phyloP scores from a whole-genome alignment of 2,329 filamentous ascomycete genomes.

The Mycosphaerelloides madeirae region DNA sequence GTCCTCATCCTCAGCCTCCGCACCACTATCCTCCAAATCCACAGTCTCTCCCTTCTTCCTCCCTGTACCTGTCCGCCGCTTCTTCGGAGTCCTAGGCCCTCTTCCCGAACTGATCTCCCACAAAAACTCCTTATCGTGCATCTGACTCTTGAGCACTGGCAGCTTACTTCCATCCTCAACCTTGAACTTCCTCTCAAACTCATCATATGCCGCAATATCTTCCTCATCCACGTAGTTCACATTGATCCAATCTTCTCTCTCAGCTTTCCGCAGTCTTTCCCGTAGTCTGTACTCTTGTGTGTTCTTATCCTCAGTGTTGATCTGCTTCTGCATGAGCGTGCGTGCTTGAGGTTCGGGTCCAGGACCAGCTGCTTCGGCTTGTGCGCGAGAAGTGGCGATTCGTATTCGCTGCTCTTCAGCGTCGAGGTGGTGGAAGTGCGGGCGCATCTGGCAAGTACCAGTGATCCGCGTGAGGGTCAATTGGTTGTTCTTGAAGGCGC shows the following conservation, averaged over 20 bases:
- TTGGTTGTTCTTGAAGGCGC: conserved; percentile 80
- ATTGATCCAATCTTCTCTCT: conserved; percentile 75
- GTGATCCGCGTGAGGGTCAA: conserved; percentile 81
- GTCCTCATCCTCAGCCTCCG: too few relatives aligned
- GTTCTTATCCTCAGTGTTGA: conserved; percentile 52
- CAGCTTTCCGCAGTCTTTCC: conserved; percentile 69
- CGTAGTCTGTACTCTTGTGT: conserved; percentile 62
- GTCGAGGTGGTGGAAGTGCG: conserved; percentile 90
- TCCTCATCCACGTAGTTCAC: conserved; percentile 81
- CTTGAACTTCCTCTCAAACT: conserved; percentile 70
- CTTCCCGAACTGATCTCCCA: conserved; percentile 51
- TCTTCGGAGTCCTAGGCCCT: too few relatives aligned
- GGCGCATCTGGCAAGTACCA: conserved; percentile 80
- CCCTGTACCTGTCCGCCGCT: too few relatives aligned
- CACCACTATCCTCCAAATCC: too few relatives aligned
- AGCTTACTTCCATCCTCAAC: conserved; percentile 44
- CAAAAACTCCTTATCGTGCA: conserved; percentile 57
- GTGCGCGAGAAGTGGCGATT: conserved; percentile 36
- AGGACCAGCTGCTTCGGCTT: conserved; percentile 41
- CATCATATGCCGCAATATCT: conserved; percentile 66
- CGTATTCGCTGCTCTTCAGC: conserved; percentile 70
- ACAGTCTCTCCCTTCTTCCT: too few relatives aligned
- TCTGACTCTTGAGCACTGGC: conserved; percentile 49
- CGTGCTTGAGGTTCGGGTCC: conserved; percentile 30
- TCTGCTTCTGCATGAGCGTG: conserved; percentile 23